A percentile compares a stretch with the other conserved stretches of the same genome.
Conservation (phyloP, 768 basidiomycete genomes). For the Suillus alpinus region DNA sequence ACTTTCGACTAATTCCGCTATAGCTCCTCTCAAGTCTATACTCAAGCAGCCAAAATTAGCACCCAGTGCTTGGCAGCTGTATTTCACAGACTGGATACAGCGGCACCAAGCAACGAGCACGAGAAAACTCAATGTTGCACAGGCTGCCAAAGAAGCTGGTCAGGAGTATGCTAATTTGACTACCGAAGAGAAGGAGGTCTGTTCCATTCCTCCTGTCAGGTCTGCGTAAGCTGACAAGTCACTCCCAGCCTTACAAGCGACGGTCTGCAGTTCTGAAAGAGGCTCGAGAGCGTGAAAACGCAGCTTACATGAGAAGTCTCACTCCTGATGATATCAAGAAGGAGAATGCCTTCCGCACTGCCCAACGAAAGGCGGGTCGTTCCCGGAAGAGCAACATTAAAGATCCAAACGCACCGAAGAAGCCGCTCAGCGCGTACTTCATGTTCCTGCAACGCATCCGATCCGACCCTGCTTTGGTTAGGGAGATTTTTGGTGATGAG, state of each 20-base stretch:
- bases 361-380: conserved; percentile 91
- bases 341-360: conserved; percentile 88
- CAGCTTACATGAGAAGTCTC: conserved; percentile 82
- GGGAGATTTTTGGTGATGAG: conserved; percentile 83
- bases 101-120: conserved; percentile 75
- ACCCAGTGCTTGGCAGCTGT: conserved; percentile 94
- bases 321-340: conserved; percentile 94
- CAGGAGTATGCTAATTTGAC: conserved; percentile 81
- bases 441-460: conserved; percentile 93
- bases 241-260: conserved; percentile 73
- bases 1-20: conserved; percentile 26
- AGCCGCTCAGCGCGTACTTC: conserved; percentile 91
- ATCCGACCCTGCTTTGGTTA: conserved; percentile 70
- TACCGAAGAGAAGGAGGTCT: conserved; percentile 80
- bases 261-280: conserved; percentile 86
- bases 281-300: conserved; percentile 75
- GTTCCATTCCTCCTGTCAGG: conserved; percentile 27
- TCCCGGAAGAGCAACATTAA: conserved; percentile 93
- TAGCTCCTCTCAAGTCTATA: conserved; percentile 71
- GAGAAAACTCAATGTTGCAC: conserved; percentile 90
- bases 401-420: conserved; percentile 96
- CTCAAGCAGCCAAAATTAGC: conserved; percentile 88
- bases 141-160: conserved; percentile 93
- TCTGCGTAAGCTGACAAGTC: conserved; percentile 11
- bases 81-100: conserved; percentile 94